phyloP scores from a whole-genome alignment of 2,329 filamentous ascomycete species.

The Phaeosphaeriaceae sp. region DNA sequence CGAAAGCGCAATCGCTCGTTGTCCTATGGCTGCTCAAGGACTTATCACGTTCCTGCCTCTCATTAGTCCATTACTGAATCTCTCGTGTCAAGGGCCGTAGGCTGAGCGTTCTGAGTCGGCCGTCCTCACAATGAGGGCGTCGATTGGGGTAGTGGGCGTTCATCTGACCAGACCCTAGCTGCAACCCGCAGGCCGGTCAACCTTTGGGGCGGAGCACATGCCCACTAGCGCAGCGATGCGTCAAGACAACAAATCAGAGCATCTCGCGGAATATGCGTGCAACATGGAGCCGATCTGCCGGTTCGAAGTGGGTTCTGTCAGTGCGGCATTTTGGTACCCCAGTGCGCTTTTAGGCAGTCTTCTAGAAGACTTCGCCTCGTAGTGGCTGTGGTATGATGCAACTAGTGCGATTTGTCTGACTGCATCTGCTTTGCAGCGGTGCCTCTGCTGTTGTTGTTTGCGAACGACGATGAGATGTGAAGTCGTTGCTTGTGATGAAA shows the following conservation, averaged over 20 bases:
- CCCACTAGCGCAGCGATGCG: constrained; percentile 2
- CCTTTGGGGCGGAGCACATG: constrained; percentile 11
- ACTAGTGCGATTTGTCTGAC: constrained; percentile 7
- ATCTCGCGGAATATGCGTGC: constrained; percentile 11
- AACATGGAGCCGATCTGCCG: constrained; percentile 13
- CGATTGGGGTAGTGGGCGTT: constrained; percentile 15
- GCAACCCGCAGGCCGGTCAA: constrained; percentile 20
- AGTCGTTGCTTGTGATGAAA: background rate
- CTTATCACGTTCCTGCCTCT: constrained; percentile 26
- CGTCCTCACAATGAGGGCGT: constrained; percentile 13
- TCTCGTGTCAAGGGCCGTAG: constrained; percentile 20
- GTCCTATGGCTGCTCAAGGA: constrained; percentile 11
- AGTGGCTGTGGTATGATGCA: constrained; percentile 22
- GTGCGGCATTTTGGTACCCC: constrained; percentile 16
- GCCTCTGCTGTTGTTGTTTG: background rate
- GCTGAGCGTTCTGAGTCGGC: constrained; percentile 14
- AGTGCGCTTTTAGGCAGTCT: constrained; percentile 13
- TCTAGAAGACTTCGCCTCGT: constrained; percentile 24
- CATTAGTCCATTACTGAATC: constrained; percentile 22
- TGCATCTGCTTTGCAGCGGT: background rate
- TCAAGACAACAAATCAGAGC: constrained; percentile 18
- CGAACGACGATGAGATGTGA: background rate
- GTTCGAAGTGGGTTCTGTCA: constrained; percentile 9
- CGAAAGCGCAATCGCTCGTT: constrained; percentile 10
- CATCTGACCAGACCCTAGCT: constrained; percentile 22